Conservation (phyloP, 805 yeast genomes). For the Candida odintsovae region DNA sequence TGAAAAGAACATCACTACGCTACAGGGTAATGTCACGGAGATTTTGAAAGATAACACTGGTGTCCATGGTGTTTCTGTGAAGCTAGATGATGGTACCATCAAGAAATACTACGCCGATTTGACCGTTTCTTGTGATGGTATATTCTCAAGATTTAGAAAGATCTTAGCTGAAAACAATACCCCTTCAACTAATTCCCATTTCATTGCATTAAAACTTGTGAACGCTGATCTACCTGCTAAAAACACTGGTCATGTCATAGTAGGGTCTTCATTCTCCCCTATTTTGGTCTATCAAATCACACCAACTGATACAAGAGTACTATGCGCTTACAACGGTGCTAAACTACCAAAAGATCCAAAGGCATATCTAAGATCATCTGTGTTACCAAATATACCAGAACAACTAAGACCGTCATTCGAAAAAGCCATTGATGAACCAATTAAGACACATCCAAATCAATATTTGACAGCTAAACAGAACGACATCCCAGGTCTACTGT, state of each 20-base stretch:
- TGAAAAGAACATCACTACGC: conserved; percentile 69
- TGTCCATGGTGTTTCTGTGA: conserved; percentile 74
- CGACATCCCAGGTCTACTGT: conserved; percentile 64
- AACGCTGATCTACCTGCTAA: conserved; percentile 73
- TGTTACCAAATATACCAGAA: conserved; percentile 65
- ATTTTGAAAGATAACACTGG: conserved; percentile 50
- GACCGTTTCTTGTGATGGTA: conserved; percentile 87
- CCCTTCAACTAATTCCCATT: conserved; percentile 75
- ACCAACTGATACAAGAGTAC: conserved; percentile 74
- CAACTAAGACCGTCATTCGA: conserved; percentile 60
- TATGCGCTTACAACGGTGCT: conserved; percentile 77
- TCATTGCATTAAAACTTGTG: conserved; percentile 74
- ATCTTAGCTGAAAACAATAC: conserved; percentile 53
- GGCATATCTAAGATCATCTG: conserved; percentile 52
- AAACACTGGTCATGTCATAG: conserved; percentile 82
- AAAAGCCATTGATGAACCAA: conserved; percentile 53
- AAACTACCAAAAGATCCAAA: conserved; percentile 69
- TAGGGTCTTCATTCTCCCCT: conserved; percentile 78
- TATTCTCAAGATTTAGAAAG: conserved; percentile 86
- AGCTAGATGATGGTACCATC: conserved; percentile 34
- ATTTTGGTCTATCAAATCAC: conserved; percentile 84
- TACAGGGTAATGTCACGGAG: conserved; percentile 80
- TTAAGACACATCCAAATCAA: conserved; percentile 91
- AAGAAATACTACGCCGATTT: conserved; percentile 51
- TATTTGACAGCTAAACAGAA: conserved; percentile 76